Evolutionary conservation across 768 basidiomycete species (phyloP).

Genomic region (Naganishia vaughanmartiniae): DNA sequence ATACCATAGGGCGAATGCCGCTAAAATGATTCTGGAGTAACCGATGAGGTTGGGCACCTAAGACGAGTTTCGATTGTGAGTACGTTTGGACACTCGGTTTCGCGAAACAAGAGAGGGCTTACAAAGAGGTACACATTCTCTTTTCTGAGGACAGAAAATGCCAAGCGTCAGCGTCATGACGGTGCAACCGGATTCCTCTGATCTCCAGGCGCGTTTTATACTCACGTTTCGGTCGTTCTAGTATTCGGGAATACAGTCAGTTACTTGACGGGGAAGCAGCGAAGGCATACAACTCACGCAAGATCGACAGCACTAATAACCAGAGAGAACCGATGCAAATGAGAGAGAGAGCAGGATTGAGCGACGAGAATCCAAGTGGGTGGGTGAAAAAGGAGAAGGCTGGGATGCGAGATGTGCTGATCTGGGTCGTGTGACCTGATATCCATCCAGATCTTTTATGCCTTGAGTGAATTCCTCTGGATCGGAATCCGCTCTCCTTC

Average conservation of each 20-base stretch:
- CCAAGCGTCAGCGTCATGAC: neutral
- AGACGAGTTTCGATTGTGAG: neutral
- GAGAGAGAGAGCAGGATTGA: neutral
- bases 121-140: conserved; percentile 98
- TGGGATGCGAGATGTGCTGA: neutral
- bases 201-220: neutral
- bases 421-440: neutral
- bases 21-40: conserved; percentile 84
- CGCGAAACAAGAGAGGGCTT: neutral
- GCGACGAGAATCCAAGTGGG: neutral
- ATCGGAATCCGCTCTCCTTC: too few species aligned
- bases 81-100: too few species aligned
- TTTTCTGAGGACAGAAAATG: conserved; percentile 46
- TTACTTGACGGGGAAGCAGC: neutral
- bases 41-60: conserved; percentile 79
- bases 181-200: neutral
- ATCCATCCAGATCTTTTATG: neutral
- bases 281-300: conserved; percentile 38
- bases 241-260: conserved; percentile 4
- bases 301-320: conserved; percentile 46
- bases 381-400: neutral
- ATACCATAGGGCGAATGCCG: conserved; percentile 79
- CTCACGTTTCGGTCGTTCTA: conserved; percentile 18
- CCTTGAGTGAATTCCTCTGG: neutral
- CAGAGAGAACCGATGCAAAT: neutral